These are phyloP conservation scores for Rubroboletus satanas DNA, from an alignment of 768 basidiomycete species.

Conservation along the genomic window DNA sequence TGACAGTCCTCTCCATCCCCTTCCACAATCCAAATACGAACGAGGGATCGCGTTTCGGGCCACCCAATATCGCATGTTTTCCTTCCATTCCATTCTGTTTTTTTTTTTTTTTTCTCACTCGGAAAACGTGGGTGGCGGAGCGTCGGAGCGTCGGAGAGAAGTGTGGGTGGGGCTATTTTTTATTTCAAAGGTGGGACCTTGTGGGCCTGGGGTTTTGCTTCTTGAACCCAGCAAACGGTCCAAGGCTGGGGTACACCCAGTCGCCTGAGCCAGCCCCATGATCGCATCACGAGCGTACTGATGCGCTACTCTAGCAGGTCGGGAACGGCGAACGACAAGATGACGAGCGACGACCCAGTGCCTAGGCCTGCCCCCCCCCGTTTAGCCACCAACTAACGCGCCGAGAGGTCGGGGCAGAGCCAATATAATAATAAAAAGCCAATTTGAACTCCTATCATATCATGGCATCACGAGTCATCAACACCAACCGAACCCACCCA, in stretches of 20 bases:
- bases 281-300: too few species aligned
- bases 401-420: too few species aligned
- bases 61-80: neutral
- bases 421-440: neutral
- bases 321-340: too few species aligned
- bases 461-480: neutral
- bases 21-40: neutral
- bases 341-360: too few species aligned
- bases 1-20: neutral
- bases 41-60: neutral
- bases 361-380: too few species aligned
- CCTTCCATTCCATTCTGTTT: neutral
- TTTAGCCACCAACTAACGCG: too few species aligned
- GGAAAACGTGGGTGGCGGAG: conserved; percentile 10
- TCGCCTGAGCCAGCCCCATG: too few species aligned
- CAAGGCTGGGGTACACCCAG: too few species aligned
- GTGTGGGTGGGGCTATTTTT: neutral
- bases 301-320: too few species aligned
- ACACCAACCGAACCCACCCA: neutral
- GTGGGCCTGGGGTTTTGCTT: too few species aligned
- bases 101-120: neutral
- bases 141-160: conserved; percentile 11
- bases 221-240: too few species aligned
- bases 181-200: too few species aligned
- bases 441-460: neutral